Conservation (phyloP, 1,139 yeast genomes). For the Geotrichum macrosporum region DNA sequence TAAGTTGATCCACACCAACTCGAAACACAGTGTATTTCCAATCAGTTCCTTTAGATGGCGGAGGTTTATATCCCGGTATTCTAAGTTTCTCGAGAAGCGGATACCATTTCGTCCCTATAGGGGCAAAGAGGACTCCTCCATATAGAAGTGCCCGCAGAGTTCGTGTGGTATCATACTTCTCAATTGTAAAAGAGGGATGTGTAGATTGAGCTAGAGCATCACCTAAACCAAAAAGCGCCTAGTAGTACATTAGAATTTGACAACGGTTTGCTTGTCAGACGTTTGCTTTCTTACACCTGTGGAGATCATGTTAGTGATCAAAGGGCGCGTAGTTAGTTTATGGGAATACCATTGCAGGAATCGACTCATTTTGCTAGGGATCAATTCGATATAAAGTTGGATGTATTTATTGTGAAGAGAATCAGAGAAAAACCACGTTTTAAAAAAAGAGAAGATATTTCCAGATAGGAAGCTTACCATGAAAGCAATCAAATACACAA, state of each 20-base stretch:
- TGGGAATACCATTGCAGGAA: constrained; percentile 16
- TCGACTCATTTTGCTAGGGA: constrained; percentile 10
- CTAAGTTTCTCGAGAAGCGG: constrained; percentile 49
- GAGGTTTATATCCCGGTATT: constrained; percentile 9
- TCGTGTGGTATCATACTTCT: constrained; percentile 39
- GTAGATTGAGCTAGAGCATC: constrained; percentile 15
- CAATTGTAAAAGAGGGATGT: not conserved
- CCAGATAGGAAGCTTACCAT: no score
- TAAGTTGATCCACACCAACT: constrained; percentile 65
- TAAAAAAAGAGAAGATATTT: no score
- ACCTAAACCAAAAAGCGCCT: constrained; percentile 16
- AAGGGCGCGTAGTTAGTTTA: constrained; percentile 12
- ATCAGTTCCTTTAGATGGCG: constrained; percentile 31
- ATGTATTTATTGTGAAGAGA: no score
- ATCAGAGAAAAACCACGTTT: no score
- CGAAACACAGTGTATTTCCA: constrained; percentile 44
- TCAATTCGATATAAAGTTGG: no score
- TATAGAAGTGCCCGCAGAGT: constrained; percentile 64
- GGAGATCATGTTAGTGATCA: constrained; percentile 16
- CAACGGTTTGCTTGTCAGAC: not conserved
- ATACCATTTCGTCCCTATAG: constrained; percentile 68
- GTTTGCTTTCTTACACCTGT: constrained; percentile 16
- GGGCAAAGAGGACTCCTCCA: constrained; percentile 75
- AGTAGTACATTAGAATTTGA: not conserved
- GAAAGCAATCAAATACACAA: no score